A percentile compares a stretch with the other conserved stretches of the same genome.
Evolutionary conservation across 1,284 basidiomycete genomes (phyloP).

Genomic region (Microbotryum violaceum): DNA sequence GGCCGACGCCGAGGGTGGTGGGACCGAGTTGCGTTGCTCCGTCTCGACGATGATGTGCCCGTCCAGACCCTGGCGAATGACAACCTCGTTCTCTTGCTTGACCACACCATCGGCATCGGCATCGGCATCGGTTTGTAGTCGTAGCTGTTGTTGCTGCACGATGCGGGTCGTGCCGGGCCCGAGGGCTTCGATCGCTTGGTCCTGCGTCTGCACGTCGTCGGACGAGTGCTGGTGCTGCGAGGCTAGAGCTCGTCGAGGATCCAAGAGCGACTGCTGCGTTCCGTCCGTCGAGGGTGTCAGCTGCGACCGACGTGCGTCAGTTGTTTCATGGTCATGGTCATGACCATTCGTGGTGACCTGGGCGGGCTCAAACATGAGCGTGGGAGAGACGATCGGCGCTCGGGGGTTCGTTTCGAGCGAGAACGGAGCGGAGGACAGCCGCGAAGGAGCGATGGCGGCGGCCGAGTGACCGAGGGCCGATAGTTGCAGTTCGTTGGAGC

Average conservation of each 20-base stretch:
- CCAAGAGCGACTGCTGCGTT: too few relatives aligned
- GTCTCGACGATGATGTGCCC: not conserved
- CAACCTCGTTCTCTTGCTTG: slow-evolving; percentile 4
- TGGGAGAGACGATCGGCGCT: too few relatives aligned
- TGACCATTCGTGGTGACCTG: too few relatives aligned
- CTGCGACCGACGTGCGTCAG: too few relatives aligned
- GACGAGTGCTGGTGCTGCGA: slow-evolving; percentile 4
- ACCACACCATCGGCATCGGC: not conserved
- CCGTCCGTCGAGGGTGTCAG: too few relatives aligned
- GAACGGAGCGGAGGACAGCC: too few relatives aligned
- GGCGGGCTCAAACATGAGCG: too few relatives aligned
- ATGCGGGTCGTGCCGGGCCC: not conserved
- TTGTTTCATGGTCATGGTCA: too few relatives aligned
- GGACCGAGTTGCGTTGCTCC: not conserved
- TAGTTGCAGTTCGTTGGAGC: too few relatives aligned
- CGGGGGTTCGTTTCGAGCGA: too few relatives aligned
- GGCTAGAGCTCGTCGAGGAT: not conserved
- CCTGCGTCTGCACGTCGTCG: not conserved
- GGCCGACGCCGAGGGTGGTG: not conserved
- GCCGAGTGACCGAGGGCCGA: too few relatives aligned
- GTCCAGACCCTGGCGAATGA: not conserved
- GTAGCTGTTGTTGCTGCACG: not conserved
- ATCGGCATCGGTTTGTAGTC: not conserved
- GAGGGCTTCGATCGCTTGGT: slow-evolving; percentile 1
- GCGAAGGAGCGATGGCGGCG: too few relatives aligned